phyloP scores from a whole-genome alignment of 345 rosid genomes.

The Sonneratia alba region DNA sequence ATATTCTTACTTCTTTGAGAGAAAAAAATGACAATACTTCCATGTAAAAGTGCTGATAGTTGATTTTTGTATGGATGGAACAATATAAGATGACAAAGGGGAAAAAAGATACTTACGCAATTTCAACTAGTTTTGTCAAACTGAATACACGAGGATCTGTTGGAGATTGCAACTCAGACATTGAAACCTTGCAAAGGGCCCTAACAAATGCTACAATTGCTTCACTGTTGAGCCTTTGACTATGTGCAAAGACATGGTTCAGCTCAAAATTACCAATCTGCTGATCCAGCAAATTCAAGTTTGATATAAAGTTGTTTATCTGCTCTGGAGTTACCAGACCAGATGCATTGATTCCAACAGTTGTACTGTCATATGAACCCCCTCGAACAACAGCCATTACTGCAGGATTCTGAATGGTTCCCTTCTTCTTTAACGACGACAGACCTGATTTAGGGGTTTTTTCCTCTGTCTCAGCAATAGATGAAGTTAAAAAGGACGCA shows the following conservation, averaged over 20 bases:
- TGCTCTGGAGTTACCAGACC: conserved; percentile 71
- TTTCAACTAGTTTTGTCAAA: conserved; percentile 91
- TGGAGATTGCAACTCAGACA: conserved; percentile 89
- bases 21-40: not conserved
- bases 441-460: conserved; percentile 43
- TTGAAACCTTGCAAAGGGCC: conserved; percentile 91
- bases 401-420: conserved; percentile 81
- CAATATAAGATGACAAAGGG: conserved; percentile 1
- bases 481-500: conserved; percentile 64
- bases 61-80: not conserved
- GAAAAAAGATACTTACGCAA: conserved; percentile 54
- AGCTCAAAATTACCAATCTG: conserved; percentile 90
- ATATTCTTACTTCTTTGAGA: not conserved
- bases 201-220: conserved; percentile 91
- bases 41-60: not conserved
- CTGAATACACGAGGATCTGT: conserved; percentile 99
- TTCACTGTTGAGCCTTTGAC: conserved; percentile 88
- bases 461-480: conserved; percentile 64
- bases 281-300: conserved; percentile 95
- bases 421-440: conserved; percentile 74
- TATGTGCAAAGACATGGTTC: conserved; percentile 91
- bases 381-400: conserved; percentile 98
- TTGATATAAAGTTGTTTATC: conserved; percentile 66
- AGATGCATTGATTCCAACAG: conserved; percentile 48
- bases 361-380: conserved; percentile 83